Evolutionary conservation across 1,284 basidiomycete species (phyloP).

Genomic region (Meripilus lineatus): DNA sequence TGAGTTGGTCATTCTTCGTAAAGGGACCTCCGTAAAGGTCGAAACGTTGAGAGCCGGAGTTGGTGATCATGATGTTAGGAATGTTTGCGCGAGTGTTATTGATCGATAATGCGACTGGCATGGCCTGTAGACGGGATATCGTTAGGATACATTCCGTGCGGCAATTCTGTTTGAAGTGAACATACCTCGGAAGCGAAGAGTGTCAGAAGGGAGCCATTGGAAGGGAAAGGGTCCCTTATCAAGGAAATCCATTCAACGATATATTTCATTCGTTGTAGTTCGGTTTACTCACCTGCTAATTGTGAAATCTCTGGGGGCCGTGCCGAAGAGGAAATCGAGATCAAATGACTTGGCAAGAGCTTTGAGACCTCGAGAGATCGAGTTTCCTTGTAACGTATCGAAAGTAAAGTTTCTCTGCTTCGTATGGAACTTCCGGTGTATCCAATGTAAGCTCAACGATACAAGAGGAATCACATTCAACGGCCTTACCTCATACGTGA

Average conservation of each 20-base stretch:
- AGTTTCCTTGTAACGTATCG: slow-evolving; percentile 48
- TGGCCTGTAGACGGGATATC: slow-evolving; percentile 31
- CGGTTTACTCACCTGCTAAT: slow-evolving; percentile 43
- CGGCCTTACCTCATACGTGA: slow-evolving; percentile 60
- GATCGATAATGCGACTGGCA: slow-evolving; percentile 50
- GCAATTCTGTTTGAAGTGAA: slow-evolving; percentile 6
- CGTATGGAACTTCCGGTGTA: slow-evolving; percentile 51
- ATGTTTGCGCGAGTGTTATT: slow-evolving; percentile 57
- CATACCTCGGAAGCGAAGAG: slow-evolving; percentile 57
- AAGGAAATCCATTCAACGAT: background rate
- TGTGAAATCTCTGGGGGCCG: slow-evolving; percentile 70
- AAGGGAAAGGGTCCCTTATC: slow-evolving; percentile 56
- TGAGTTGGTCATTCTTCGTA: slow-evolving; percentile 76
- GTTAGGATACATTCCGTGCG: slow-evolving; percentile 1
- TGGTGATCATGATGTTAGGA: slow-evolving; percentile 67
- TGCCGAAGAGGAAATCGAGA: slow-evolving; percentile 54
- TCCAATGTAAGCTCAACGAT: background rate
- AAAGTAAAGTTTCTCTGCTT: slow-evolving; percentile 39
- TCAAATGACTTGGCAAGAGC: slow-evolving; percentile 50
- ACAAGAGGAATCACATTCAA: background rate
- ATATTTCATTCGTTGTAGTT: background rate
- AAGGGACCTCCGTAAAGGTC: slow-evolving; percentile 68
- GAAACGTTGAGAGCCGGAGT: slow-evolving; percentile 74
- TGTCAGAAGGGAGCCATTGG: slow-evolving; percentile 57
- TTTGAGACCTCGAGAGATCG: slow-evolving; percentile 52